A percentile compares a stretch with the other conserved stretches of the same genome.
Conservation (phyloP, 2,329 filamentous ascomycete species). For the Hypoxylon sp. region DNA sequence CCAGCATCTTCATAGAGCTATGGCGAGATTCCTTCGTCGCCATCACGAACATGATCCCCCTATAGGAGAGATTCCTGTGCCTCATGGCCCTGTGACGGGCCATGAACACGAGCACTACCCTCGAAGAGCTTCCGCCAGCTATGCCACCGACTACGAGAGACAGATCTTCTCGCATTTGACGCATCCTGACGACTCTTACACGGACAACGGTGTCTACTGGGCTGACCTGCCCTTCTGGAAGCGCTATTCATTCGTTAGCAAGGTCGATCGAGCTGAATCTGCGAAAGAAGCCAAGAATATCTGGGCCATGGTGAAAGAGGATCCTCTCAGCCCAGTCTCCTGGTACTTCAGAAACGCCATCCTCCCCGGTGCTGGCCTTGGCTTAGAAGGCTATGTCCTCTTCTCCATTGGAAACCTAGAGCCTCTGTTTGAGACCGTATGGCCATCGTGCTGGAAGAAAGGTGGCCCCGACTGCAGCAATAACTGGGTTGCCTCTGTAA, state of each 20-base stretch:
- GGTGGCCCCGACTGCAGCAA: slow-evolving; percentile 73
- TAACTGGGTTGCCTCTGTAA: slow-evolving; percentile 86
- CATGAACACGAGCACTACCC: slow-evolving; percentile 64
- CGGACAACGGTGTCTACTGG: slow-evolving; percentile 88
- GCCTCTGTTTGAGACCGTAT: slow-evolving; percentile 82
- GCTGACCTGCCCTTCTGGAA: slow-evolving; percentile 82
- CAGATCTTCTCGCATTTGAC: slow-evolving; percentile 82
- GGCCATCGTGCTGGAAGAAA: slow-evolving; percentile 82
- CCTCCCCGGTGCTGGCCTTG: slow-evolving; percentile 90
- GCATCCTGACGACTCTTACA: slow-evolving; percentile 90
- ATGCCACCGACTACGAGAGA: slow-evolving; percentile 64
- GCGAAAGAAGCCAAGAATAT: slow-evolving; percentile 75
- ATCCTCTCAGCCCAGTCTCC: slow-evolving; percentile 84
- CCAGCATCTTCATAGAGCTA: slow-evolving; percentile 34
- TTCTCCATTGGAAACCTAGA: slow-evolving; percentile 97
- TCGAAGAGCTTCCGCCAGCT: slow-evolving; percentile 53
- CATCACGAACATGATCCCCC: slow-evolving; percentile 58
- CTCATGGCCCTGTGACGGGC: slow-evolving; percentile 65
- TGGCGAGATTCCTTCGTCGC: slow-evolving; percentile 57
- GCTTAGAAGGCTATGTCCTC: slow-evolving; percentile 94
- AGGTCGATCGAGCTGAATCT: slow-evolving; percentile 79
- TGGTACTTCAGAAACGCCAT: slow-evolving; percentile 94
- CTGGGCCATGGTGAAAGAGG: slow-evolving; percentile 85
- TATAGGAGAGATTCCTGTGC: slow-evolving; percentile 68
- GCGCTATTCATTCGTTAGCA: slow-evolving; percentile 80